Conservation (phyloP, 805 yeast genomes). For the Tetrapisispora phaffii region DNA sequence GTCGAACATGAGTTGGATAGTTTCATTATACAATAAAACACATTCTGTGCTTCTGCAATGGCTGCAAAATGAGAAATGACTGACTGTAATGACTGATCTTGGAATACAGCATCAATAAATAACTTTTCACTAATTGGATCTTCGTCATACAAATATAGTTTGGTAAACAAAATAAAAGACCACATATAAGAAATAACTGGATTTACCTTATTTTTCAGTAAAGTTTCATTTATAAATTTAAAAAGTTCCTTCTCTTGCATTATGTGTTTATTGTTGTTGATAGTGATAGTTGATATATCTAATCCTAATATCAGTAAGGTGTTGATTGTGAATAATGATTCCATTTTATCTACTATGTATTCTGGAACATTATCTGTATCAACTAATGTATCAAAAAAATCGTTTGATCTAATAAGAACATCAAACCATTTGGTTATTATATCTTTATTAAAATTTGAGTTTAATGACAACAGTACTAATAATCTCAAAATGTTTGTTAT, state of each 20-base stretch:
- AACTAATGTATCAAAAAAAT: neutral
- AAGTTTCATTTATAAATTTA: conserved; percentile 32
- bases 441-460: conserved; percentile 28
- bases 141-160: conserved; percentile 38
- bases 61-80: conserved; percentile 27
- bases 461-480: conserved; percentile 34
- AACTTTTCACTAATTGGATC: conserved; percentile 19
- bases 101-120: conserved; percentile 4
- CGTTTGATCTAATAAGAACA: conserved; percentile 33
- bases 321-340: conserved; percentile 39
- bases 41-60: conserved; percentile 33
- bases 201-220: conserved; percentile 24
- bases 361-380: conserved; percentile 9
- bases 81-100: neutral
- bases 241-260: conserved; percentile 34
- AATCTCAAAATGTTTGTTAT: conserved; percentile 28
- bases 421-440: conserved; percentile 45
- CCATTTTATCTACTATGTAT: conserved; percentile 24
- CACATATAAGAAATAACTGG: conserved; percentile 53
- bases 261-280: conserved; percentile 32
- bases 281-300: conserved; percentile 38
- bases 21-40: conserved; percentile 36
- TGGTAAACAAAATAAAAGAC: conserved; percentile 51
- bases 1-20: conserved; percentile 37
- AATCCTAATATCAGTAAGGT: conserved; percentile 49